phyloP scores from a whole-genome alignment of 2,329 filamentous ascomycete species.

The Neofusicoccum cordaticola region DNA sequence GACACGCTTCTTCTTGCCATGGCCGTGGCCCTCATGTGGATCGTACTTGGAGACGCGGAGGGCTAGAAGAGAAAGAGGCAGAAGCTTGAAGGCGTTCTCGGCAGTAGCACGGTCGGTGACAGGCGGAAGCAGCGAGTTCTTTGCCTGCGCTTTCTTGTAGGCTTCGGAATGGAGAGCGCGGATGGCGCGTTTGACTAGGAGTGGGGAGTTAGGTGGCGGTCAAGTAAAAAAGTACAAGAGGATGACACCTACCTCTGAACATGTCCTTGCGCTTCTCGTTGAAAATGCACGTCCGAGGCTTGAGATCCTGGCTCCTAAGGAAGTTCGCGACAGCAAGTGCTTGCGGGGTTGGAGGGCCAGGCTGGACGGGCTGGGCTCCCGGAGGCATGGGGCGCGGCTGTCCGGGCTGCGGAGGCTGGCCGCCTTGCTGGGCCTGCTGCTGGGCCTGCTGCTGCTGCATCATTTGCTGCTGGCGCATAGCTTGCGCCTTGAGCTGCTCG shows the following conservation, averaged over 20 bases:
- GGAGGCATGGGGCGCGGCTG: slow-evolving; percentile 80
- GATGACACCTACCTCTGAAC: slow-evolving; percentile 70
- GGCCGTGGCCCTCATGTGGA: slow-evolving; percentile 61
- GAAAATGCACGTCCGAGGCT: slow-evolving; percentile 85
- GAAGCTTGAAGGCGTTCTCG: slow-evolving; percentile 90
- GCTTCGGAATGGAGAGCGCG: slow-evolving; percentile 84
- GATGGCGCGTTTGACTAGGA: slow-evolving; percentile 86
- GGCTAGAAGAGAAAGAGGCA: slow-evolving; percentile 90
- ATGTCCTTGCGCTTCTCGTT: slow-evolving; percentile 97
- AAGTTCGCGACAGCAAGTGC: slow-evolving; percentile 88
- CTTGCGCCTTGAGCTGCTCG: slow-evolving; percentile 51
- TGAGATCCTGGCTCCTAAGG: slow-evolving; percentile 77
- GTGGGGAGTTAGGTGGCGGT: neutral
- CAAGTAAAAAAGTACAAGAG: neutral
- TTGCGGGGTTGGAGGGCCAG: slow-evolving; percentile 81
- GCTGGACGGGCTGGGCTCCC: slow-evolving; percentile 71
- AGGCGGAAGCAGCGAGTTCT: slow-evolving; percentile 84
- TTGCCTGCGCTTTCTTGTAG: slow-evolving; percentile 83
- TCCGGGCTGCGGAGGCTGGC: slow-evolving; percentile 59
- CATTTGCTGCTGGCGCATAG: slow-evolving; percentile 53
- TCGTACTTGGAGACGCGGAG: slow-evolving; percentile 84
- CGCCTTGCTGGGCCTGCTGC: slow-evolving; percentile 37
- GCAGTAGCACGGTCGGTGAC: slow-evolving; percentile 85
- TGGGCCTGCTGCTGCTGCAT: slow-evolving; percentile 34
- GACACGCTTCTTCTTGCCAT: slow-evolving; percentile 75